Evolutionary conservation across 345 rosid species (phyloP).

Genomic region (Chamaenerion angustifolium): DNA sequence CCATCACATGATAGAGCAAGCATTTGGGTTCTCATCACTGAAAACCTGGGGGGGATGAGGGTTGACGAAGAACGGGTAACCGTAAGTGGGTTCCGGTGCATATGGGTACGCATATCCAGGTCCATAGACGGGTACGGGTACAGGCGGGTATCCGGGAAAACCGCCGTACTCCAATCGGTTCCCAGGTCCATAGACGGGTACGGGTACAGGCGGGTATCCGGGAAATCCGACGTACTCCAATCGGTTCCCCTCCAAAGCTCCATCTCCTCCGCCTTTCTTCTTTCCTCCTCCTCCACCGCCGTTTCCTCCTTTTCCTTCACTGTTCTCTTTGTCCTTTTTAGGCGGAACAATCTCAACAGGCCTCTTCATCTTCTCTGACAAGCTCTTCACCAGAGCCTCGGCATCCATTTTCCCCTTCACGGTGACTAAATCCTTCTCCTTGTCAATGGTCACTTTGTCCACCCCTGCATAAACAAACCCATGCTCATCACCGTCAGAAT

Average conservation of each 20-base stretch:
- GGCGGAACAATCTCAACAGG: constrained; percentile 45
- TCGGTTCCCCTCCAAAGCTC: constrained; percentile 1
- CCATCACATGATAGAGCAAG: constrained; percentile 18
- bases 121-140: background rate
- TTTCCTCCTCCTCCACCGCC: constrained; percentile 16
- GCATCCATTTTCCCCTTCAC: constrained; percentile 70
- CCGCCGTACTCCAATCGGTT: no score
- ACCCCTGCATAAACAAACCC: constrained; percentile 33
- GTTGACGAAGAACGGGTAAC: background rate
- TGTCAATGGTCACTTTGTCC: constrained; percentile 26
- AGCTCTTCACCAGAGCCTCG: constrained; percentile 26
- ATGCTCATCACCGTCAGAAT: background rate
- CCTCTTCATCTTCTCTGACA: constrained; percentile 50
- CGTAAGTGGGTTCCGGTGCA: background rate
- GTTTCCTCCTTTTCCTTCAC: constrained; percentile 14
- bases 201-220: background rate
- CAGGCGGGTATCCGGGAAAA: background rate
- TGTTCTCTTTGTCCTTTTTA: constrained; percentile 32
- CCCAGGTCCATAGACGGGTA: background rate
- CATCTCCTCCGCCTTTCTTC: constrained; percentile 12
- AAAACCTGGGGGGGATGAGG: constrained; percentile 13
- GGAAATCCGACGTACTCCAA: constrained; percentile 3
- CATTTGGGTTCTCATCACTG: constrained; percentile 23
- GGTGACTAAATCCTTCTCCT: constrained; percentile 43
- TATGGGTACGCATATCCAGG: background rate